These are phyloP conservation scores for Entrophospora sp. DNA, from an alignment of 192 early-diverging fungal species.

Conservation along the genomic window DNA sequence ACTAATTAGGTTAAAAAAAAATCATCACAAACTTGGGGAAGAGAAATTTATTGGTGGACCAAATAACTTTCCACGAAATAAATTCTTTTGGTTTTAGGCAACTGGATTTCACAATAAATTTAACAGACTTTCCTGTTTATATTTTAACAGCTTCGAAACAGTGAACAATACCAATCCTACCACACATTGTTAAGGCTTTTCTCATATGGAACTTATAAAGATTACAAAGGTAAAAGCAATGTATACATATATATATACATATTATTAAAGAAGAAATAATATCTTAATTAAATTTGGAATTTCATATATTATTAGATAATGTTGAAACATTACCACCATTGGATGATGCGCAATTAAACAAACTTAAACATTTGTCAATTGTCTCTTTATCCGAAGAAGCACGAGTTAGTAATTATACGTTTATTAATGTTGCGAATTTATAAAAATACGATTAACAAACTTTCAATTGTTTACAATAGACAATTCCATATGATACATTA, in stretches of 20 bases:
- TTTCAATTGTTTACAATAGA: conserved; percentile 36
- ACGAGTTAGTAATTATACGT: conserved; percentile 36
- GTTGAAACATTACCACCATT: conserved; percentile 37
- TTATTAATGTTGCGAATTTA: too few species aligned
- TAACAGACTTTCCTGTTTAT: too few species aligned
- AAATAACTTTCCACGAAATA: not conserved
- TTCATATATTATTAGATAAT: conserved; percentile 32
- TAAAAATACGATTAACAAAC: too few species aligned
- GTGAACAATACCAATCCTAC: conserved; percentile 42
- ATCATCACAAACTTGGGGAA: not conserved
- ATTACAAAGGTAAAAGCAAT: conserved; percentile 55
- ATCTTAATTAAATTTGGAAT: not conserved
- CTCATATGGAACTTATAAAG: conserved; percentile 72
- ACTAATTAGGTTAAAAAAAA: too few species aligned
- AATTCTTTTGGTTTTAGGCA: not conserved
- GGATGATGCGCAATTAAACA: conserved; percentile 37
- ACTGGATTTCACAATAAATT: too few species aligned
- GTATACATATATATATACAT: too few species aligned
- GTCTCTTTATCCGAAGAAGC: conserved; percentile 58
- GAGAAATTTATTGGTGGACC: not conserved
- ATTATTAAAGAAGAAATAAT: not conserved
- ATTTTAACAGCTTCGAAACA: conserved; percentile 32
- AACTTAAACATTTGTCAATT: conserved; percentile 69
- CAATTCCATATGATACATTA: conserved; percentile 57
- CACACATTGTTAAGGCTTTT: conserved; percentile 60